These are phyloP conservation scores for Nigrospora sphaerica DNA, from an alignment of 2,329 filamentous ascomycete genomes.

Conservation along the genomic window DNA sequence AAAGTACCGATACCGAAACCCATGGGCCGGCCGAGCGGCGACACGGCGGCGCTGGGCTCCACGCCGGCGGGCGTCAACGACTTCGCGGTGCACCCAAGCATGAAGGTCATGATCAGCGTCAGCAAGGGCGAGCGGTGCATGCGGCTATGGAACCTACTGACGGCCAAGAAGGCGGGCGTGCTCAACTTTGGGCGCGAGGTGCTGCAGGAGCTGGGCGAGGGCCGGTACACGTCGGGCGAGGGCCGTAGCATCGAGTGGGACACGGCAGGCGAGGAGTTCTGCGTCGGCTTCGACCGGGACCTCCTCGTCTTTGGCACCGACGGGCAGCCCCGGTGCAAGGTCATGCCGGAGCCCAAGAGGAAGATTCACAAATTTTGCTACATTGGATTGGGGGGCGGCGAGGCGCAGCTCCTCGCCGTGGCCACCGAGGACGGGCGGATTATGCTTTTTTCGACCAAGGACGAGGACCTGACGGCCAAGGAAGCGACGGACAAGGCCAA, in stretches of 20 bases:
- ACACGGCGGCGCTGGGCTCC: slow-evolving; percentile 76
- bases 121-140: slow-evolving; percentile 85
- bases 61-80: slow-evolving; percentile 86
- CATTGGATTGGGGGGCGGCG: slow-evolving; percentile 44
- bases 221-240: slow-evolving; percentile 71
- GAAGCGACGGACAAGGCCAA: slow-evolving; percentile 31
- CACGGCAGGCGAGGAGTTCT: slow-evolving; percentile 67
- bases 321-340: slow-evolving; percentile 69
- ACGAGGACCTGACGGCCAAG: slow-evolving; percentile 33
- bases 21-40: slow-evolving; percentile 74
- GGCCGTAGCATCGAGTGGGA: slow-evolving; percentile 80
- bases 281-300: slow-evolving; percentile 82
- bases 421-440: slow-evolving; percentile 89
- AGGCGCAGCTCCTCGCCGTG: slow-evolving; percentile 57
- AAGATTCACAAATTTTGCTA: slow-evolving; percentile 84
- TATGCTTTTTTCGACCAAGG: slow-evolving; percentile 69
- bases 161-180: slow-evolving; percentile 90
- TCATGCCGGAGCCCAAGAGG: slow-evolving; percentile 59
- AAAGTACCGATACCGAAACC: slow-evolving; percentile 82
- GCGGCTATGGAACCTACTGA: slow-evolving; percentile 94
- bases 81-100: slow-evolving; percentile 90
- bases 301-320: slow-evolving; percentile 83
- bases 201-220: slow-evolving; percentile 69
- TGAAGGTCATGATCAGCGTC: slow-evolving; percentile 94
- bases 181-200: slow-evolving; percentile 74